Evolutionary conservation across 352 stramenopile species (phyloP), one percentile per base, ranked within the genome.

Genomic region (Nothophytophthora sp.): DNA sequence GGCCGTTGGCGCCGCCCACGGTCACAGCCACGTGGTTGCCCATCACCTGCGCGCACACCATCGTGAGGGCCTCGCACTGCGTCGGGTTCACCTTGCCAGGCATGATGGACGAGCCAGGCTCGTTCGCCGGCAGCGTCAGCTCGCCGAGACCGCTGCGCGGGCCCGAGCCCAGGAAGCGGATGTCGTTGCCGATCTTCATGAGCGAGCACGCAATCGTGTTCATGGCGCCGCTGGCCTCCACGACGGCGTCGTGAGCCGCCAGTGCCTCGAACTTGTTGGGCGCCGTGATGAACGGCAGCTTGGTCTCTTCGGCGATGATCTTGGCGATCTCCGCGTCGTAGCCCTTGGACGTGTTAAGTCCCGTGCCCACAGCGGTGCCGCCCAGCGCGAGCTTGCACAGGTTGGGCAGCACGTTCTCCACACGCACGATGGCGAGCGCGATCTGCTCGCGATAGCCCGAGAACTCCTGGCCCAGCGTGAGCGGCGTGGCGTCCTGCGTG

Each of bases 401-500:
- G 32, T 86, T 84, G 12, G 84, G 78, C 7, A 98, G 62, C 32
- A 83, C 63, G 28, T 44, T 48, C 65, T 98, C 70, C 27, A 98
- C 81, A 15, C 95, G 81, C 7, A 81, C 40, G 55, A 98, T 97
- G 5, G 77, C 81, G 58, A 98, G 91, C 42, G 91, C 78, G 29
- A 98, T 86, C 67, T 99, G 95, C 51, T 86, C 74, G 28, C 74
- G 70, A 54, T 99, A 99, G 39, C 95, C 97, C 29, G 80, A 89
- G 75, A 99, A 99, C 67, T 99, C 97, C 76, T 99, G 96, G 41
- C 95, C 96, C n/a, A 99, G 77, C n/a, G 96, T 99, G 4, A 99
- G 56, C 2, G 96, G 96, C 24, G 95, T 98, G 1, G 96, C 95
- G 71, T 99, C 96, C 58, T 93, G 82, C 16, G 83, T 93, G 75